A percentile compares a stretch with the other conserved stretches of the same genome.
phyloP scores from a whole-genome alignment of 768 basidiomycete genomes.

The Hortiboletus flavorubellus region DNA sequence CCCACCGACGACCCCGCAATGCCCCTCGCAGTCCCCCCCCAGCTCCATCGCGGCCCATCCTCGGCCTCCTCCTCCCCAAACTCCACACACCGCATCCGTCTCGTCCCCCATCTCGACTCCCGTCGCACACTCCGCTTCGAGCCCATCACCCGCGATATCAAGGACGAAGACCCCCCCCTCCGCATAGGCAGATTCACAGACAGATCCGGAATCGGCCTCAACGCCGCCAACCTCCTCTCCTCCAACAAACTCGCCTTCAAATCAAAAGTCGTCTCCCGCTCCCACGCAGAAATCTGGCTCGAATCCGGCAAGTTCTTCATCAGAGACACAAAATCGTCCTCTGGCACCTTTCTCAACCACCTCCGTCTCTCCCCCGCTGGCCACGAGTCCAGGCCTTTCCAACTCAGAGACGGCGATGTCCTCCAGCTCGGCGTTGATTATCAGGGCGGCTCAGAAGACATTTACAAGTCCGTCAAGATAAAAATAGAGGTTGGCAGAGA shows the following conservation, averaged over 20 bases:
- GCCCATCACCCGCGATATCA: constrained; percentile 83
- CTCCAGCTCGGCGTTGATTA: constrained; percentile 96
- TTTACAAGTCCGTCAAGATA: constrained; percentile 97
- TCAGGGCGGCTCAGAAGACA: constrained; percentile 95
- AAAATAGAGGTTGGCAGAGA: constrained; percentile 85
- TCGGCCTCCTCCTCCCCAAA: constrained; percentile 16
- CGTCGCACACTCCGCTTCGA: constrained; percentile 89
- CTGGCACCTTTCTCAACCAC: constrained; percentile 96
- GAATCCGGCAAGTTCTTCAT: constrained; percentile 76
- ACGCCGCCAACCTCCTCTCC: constrained; percentile 63
- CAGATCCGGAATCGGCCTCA: constrained; percentile 62
- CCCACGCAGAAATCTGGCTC: constrained; percentile 94
- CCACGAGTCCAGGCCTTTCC: constrained; percentile 70
- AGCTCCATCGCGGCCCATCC: constrained; percentile 18
- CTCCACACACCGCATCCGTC: constrained; percentile 72
- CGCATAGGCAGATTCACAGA: constrained; percentile 96
- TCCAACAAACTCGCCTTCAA: constrained; percentile 92
- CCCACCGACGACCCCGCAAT: constrained; percentile 8
- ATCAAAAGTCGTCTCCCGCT: constrained; percentile 90
- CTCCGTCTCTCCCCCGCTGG: constrained; percentile 83
- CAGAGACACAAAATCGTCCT: constrained; percentile 83
- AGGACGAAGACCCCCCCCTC: constrained; percentile 62
- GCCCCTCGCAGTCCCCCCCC: constrained; percentile 21
- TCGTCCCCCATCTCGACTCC: constrained; percentile 93
- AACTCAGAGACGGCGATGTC: constrained; percentile 90